phyloP scores from a whole-genome alignment of 495 filamentous ascomycete species.

The Extremus antarcticus region DNA sequence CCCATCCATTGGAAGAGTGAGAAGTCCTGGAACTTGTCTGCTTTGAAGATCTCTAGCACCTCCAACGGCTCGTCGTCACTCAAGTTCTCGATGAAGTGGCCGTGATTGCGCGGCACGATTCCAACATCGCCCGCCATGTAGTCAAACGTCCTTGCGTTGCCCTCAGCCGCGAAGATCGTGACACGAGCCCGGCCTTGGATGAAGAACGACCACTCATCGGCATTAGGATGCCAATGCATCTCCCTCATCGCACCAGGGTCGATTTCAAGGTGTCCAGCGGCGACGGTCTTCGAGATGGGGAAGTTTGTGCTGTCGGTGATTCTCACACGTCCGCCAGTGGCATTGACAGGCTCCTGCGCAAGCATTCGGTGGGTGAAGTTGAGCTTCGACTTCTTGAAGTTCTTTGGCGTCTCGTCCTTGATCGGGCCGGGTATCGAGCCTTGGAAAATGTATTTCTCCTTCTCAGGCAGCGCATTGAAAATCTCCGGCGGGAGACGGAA shows the following conservation, averaged over 20 bases:
- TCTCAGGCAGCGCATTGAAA: slow-evolving; percentile 45
- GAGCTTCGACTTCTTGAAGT: slow-evolving; percentile 47
- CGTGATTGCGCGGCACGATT: slow-evolving; percentile 48
- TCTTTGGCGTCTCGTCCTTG: slow-evolving; percentile 32
- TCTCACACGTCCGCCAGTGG: slow-evolving; percentile 46
- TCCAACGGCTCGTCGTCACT: slow-evolving; percentile 55
- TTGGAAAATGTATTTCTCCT: slow-evolving; percentile 60
- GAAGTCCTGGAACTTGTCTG: slow-evolving; percentile 54
- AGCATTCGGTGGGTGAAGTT: slow-evolving; percentile 55
- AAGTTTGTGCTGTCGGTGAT: slow-evolving; percentile 60
- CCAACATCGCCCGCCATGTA: slow-evolving; percentile 63
- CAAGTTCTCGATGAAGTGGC: slow-evolving; percentile 67
- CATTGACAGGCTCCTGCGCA: slow-evolving; percentile 42
- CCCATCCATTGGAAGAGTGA: slow-evolving; percentile 60
- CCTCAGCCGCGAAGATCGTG: slow-evolving; percentile 51
- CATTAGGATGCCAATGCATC: slow-evolving; percentile 68
- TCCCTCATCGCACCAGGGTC: slow-evolving; percentile 65
- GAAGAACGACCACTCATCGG: slow-evolving; percentile 73
- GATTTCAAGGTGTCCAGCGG: slow-evolving; percentile 51
- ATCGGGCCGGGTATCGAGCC: slow-evolving; percentile 44
- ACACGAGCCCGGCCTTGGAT: slow-evolving; percentile 55
- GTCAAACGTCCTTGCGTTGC: slow-evolving; percentile 57
- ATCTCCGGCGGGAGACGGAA: slow-evolving; percentile 49
- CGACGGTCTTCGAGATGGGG: slow-evolving; percentile 50
- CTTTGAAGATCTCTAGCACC: slow-evolving; percentile 59